Conservation (phyloP, 805 yeast genomes). For the Metschnikowia baotianmanensis region DNA sequence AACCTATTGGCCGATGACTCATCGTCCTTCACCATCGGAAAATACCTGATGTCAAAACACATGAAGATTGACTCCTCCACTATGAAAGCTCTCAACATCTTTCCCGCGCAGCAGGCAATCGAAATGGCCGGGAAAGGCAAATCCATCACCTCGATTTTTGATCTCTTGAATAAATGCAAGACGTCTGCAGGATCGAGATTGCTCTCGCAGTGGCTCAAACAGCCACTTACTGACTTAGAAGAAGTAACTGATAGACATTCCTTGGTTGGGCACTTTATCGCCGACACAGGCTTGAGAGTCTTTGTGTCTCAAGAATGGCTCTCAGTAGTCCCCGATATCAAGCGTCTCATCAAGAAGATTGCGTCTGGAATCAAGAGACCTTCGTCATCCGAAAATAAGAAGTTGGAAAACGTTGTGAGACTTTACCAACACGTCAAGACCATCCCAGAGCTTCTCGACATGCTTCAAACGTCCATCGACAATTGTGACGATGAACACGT, state of each 20-base stretch:
- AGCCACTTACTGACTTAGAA: conserved; percentile 70
- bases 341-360: conserved; percentile 70
- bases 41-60: conserved; percentile 71
- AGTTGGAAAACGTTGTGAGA: conserved; percentile 85
- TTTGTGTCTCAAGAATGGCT: conserved; percentile 65
- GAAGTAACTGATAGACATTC: conserved; percentile 67
- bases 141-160: conserved; percentile 59
- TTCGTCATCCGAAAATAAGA: conserved; percentile 45
- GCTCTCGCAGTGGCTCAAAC: conserved; percentile 92
- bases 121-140: conserved; percentile 22
- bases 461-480: conserved; percentile 44
- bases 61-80: conserved; percentile 94
- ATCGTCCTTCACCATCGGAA: conserved; percentile 55
- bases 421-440: conserved; percentile 75
- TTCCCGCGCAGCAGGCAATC: conserved; percentile 46
- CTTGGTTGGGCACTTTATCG: conserved; percentile 71
- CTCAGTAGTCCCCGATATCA: conserved; percentile 77
- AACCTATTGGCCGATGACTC: conserved; percentile 59
- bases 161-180: conserved; percentile 83
- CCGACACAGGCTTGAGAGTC: conserved; percentile 65
- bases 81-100: conserved; percentile 79
- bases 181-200: conserved; percentile 86
- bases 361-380: conserved; percentile 29
- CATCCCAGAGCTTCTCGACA: conserved; percentile 64
- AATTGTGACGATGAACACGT: conserved; percentile 29